A percentile compares a stretch with the other conserved stretches of the same genome.
Conservation (phyloP, 768 basidiomycete species). For the Gloeophyllum trabeum region DNA sequence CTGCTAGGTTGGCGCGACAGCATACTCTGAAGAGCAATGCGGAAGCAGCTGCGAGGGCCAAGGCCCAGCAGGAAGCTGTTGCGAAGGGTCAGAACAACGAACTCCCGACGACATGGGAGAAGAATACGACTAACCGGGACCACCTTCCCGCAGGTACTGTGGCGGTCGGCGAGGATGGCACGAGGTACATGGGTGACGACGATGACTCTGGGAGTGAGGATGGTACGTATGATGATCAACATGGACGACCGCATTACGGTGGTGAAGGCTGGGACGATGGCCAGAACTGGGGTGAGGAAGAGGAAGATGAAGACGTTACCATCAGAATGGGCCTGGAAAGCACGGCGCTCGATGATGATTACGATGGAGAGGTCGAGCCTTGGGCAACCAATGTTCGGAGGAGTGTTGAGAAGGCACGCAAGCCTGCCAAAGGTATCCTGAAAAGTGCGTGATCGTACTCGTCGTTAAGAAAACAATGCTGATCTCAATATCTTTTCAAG, state of each 20-base stretch:
- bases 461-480: too few species aligned
- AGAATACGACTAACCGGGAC: conserved; percentile 58
- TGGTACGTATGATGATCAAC: conserved; percentile 36
- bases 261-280: conserved; percentile 67
- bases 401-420: conserved; percentile 52
- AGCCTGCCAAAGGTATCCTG: conserved; percentile 76
- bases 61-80: conserved; percentile 42
- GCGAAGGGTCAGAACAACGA: conserved; percentile 19
- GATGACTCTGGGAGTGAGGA: conserved; percentile 44
- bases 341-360: conserved; percentile 35
- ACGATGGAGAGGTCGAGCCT: conserved; percentile 44
- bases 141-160: conserved; percentile 29
- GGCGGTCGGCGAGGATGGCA: conserved; percentile 55
- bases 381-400: conserved; percentile 72
- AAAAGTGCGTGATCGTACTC: conserved; percentile 67
- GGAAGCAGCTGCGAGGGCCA: conserved; percentile 59
- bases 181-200: conserved; percentile 54
- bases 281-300: conserved; percentile 65
- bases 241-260: conserved; percentile 22
- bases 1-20: conserved; percentile 81
- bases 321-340: conserved; percentile 51
- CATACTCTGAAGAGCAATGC: conserved; percentile 87
- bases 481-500: too few species aligned
- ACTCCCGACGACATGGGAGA: conserved; percentile 64
- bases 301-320: conserved; percentile 64